Base-by-base conservation (phyloP, 1,284 basidiomycete genomes). In the Fomes fomentarius region DNA sequence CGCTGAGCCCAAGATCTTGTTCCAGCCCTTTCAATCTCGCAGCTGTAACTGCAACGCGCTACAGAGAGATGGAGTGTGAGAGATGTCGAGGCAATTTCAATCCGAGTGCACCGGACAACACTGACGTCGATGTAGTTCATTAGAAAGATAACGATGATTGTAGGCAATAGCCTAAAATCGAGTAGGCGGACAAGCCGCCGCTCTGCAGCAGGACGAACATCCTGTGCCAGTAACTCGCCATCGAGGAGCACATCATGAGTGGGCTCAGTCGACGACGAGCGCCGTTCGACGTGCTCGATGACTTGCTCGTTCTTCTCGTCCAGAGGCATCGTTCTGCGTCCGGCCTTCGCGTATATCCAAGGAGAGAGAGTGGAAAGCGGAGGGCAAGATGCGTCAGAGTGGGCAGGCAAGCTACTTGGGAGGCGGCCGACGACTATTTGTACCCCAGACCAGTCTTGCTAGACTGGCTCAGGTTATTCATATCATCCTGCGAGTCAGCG, bases 81-180 rank as follows among this genome's bases (percentile, higher is more conserved):
- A 17, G 2, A 12, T 8, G n/a, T 19, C n/a, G 17, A 5, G 9
- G 11, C n/a, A 38, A 15, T 19, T n/a, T 33, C 17, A 11, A 19
- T 17, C 11, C 4, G 14, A 19, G n/a, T 19, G 4, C 17, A 71
- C n/a, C n/a, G n/a, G n/a, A n/a, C n/a, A n/a, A n/a, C n/a, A n/a
- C 78, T 50, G 53, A 86, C 85, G 62, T 87, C 84, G 47, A 87
- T 85, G 60, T 85, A 87, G 61, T 88, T 88, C 81, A 87, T 80
- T 52, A 88, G 75, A 60, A 77, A 87, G 50, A 88, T 83, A 25
- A 84, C 37, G 40, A 83, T 76, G 50, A 88, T 80, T 0, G 81
- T 83, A 0, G 85, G 84, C 56, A 88, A 64, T 1, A 88, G 67
- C 34, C 86, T 73, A 50, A 70, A 69, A 60, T 88, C 86, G 37